phyloP scores from a whole-genome alignment of 2,329 filamentous ascomycete genomes.

The Diplocarpon rosae region DNA sequence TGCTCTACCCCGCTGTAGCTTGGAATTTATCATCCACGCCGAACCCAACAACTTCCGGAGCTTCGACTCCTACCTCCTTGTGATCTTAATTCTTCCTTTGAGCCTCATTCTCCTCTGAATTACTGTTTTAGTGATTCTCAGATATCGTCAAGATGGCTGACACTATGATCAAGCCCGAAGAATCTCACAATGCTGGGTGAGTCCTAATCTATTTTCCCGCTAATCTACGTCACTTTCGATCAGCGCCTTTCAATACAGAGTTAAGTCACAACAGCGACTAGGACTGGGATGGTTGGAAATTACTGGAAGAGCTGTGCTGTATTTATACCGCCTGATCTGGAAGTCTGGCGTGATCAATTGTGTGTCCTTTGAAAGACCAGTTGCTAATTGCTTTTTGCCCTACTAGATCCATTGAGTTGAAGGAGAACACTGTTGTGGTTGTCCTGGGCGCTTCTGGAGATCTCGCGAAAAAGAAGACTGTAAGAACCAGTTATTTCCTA shows the following conservation, averaged over 20 bases:
- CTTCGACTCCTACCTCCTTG: neutral
- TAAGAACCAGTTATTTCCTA: slow-evolving; percentile 32
- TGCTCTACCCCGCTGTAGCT: slow-evolving; percentile 8
- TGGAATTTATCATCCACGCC: slow-evolving; percentile 4
- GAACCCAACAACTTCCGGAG: slow-evolving; percentile 15
- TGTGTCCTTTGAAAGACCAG: slow-evolving; percentile 14
- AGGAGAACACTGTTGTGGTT: slow-evolving; percentile 95
- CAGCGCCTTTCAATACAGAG: slow-evolving; percentile 4
- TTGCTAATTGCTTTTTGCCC: slow-evolving; percentile 28
- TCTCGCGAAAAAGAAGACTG: slow-evolving; percentile 99
- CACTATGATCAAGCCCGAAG: slow-evolving; percentile 38
- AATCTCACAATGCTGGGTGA: slow-evolving; percentile 40
- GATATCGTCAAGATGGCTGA: slow-evolving; percentile 33
- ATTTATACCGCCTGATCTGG: neutral
- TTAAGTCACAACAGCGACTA: slow-evolving; percentile 8
- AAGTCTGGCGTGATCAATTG: slow-evolving; percentile 15
- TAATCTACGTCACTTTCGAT: slow-evolving; percentile 21
- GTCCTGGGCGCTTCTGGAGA: slow-evolving; percentile 96
- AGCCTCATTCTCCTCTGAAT: neutral
- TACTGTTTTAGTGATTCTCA: slow-evolving; percentile 4
- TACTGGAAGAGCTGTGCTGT: slow-evolving; percentile 8
- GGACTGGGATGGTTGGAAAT: slow-evolving; percentile 1
- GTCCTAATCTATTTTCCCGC: slow-evolving; percentile 24
- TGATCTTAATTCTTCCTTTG: neutral
- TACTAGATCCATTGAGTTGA: slow-evolving; percentile 77